Percentiles rank a stretch among this genome's conserved stretches.
Conservation (phyloP, 2,329 filamentous ascomycete genomes). For the Botrytis porri region DNA sequence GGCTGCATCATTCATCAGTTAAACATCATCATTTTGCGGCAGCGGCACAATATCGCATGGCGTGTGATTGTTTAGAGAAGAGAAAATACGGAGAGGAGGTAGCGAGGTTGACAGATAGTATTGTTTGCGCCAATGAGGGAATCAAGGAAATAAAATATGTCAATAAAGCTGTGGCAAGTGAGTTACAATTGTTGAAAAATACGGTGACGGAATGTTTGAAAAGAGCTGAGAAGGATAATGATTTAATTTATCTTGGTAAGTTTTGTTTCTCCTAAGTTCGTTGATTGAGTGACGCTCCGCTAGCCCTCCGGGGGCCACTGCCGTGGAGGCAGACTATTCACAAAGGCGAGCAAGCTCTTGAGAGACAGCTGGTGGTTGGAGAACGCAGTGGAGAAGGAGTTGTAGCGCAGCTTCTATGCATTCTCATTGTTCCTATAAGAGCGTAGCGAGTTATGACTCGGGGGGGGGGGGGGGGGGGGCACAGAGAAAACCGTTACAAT, state of each 20-base stretch:
- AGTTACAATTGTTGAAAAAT: constrained; percentile 78
- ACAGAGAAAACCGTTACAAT: background rate
- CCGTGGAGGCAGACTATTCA: background rate
- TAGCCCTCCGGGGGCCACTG: constrained; percentile 10
- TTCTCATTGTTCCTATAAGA: background rate
- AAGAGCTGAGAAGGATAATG: constrained; percentile 92
- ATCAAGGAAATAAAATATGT: constrained; percentile 81
- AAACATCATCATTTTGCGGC: constrained; percentile 98
- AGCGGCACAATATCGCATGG: constrained; percentile 88
- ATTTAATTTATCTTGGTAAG: constrained; percentile 84
- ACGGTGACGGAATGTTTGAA: constrained; percentile 85
- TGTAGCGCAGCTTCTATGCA: background rate
- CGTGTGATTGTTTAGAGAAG: constrained; percentile 89
- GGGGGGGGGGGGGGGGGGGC: background rate
- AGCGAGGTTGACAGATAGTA: constrained; percentile 76
- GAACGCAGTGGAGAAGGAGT: background rate
- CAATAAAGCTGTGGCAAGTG: constrained; percentile 75
- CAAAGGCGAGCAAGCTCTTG: background rate
- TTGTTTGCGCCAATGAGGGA: constrained; percentile 79
- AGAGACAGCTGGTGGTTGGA: background rate
- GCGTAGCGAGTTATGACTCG: background rate
- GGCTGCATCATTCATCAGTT: constrained; percentile 97
- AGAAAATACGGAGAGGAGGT: constrained; percentile 94
- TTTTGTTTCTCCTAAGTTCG: constrained; percentile 16
- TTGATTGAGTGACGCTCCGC: constrained; percentile 5